Evolutionary conservation across 768 basidiomycete genomes (phyloP).

Genomic region (Pleurotus tuoliensis): DNA sequence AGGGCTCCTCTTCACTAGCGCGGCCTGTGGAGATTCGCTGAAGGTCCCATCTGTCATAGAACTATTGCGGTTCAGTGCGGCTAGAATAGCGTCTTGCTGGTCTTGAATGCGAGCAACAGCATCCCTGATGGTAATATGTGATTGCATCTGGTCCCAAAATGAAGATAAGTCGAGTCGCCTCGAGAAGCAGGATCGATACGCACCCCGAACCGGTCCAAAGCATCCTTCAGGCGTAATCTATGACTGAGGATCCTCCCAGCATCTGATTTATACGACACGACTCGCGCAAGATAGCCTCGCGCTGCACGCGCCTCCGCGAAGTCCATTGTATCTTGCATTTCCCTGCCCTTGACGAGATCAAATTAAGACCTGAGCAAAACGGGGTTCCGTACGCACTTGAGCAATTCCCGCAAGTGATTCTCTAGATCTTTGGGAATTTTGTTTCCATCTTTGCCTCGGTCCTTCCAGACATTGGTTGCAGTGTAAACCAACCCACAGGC

Average conservation of each 20-base stretch:
- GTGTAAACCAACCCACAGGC: constrained; percentile 20
- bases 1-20: not conserved
- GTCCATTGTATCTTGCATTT: constrained; percentile 13
- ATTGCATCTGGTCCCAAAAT: constrained; percentile 12
- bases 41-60: not conserved
- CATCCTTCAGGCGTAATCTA: constrained; percentile 15
- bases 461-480: constrained; percentile 14
- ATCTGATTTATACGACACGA: constrained; percentile 14
- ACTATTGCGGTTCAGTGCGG: not conserved
- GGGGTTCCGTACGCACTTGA: constrained; percentile 10
- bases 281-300: constrained; percentile 10
- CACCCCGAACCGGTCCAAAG: constrained; percentile 22
- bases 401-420: constrained; percentile 14
- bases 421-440: constrained; percentile 10
- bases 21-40: not conserved
- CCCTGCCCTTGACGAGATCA: constrained; percentile 6
- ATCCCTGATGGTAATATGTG: constrained; percentile 19
- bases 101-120: constrained; percentile 14
- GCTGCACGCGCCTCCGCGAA: constrained; percentile 14
- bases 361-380: not conserved
- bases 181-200: not conserved
- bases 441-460: constrained; percentile 12
- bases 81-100: constrained; percentile 1
- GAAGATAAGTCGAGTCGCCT: not conserved
- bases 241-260: constrained; percentile 14